phyloP scores from a whole-genome alignment of 306 rosid genomes.

The Fragaria nilgerrensis region DNA sequence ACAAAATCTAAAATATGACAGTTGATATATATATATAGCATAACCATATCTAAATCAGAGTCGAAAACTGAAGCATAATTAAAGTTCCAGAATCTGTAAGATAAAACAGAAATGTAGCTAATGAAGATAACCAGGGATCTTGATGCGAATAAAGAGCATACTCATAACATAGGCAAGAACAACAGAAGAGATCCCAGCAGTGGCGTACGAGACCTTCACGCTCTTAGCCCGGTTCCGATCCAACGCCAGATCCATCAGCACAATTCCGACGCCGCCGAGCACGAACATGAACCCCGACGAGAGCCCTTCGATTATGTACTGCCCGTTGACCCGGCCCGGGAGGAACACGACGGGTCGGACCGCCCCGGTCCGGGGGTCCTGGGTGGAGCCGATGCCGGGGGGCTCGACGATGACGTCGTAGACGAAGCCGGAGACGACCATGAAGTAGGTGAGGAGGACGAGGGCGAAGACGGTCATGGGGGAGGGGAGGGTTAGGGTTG shows the following conservation, averaged over 20 bases:
- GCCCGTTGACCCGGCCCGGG: slow-evolving; percentile 85
- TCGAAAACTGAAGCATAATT: not conserved
- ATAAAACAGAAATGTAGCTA: slow-evolving; percentile 14
- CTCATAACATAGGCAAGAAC: slow-evolving; percentile 77
- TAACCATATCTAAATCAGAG: not conserved
- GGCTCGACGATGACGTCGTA: slow-evolving; percentile 97
- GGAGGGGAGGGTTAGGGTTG: slow-evolving; percentile 25
- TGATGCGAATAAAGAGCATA: slow-evolving; percentile 92
- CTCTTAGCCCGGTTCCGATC: slow-evolving; percentile 75
- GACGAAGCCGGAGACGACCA: slow-evolving; percentile 92
- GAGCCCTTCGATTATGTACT: slow-evolving; percentile 88
- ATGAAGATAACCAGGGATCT: slow-evolving; percentile 83
- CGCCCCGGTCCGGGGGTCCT: slow-evolving; percentile 81
- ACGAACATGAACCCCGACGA: slow-evolving; percentile 93
- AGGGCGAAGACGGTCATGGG: slow-evolving; percentile 56
- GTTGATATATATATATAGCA: not conserved
- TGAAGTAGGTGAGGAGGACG: slow-evolving; percentile 89
- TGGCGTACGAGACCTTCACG: slow-evolving; percentile 74
- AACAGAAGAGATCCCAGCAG: slow-evolving; percentile 67
- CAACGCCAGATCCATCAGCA: slow-evolving; percentile 74
- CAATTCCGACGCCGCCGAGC: slow-evolving; percentile 75
- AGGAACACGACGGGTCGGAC: slow-evolving; percentile 86
- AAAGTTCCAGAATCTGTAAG: not conserved
- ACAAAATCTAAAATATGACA: not conserved
- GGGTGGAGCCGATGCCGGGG: slow-evolving; percentile 85